Evolutionary conservation across 306 rosid genomes (phyloP).

Genomic region (Lathyrus oleraceus): DNA sequence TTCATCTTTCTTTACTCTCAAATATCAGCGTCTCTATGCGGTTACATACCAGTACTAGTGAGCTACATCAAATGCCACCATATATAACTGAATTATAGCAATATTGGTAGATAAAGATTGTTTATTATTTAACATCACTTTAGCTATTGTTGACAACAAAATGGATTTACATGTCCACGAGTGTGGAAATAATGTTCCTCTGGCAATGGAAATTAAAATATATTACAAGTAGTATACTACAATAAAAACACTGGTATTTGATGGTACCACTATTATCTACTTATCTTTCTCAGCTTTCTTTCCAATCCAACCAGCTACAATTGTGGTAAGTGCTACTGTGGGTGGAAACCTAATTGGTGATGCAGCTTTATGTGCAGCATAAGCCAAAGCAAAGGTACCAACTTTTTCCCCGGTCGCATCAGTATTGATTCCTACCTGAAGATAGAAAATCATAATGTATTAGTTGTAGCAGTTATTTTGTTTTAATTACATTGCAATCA

Average conservation of each 20-base stretch:
- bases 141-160: conserved; percentile 10
- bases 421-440: conserved; percentile 77
- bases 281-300: conserved; percentile 64
- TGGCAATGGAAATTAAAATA: neutral
- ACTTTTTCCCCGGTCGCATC: conserved; percentile 77
- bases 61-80: neutral
- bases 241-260: conserved; percentile 11
- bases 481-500: conserved; percentile 8
- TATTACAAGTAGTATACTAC: conserved; percentile 5
- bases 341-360: conserved; percentile 98
- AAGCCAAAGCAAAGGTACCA: conserved; percentile 90
- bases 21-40: neutral
- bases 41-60: neutral
- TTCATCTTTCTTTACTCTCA: conserved; percentile 2
- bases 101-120: neutral
- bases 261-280: conserved; percentile 33
- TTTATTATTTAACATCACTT: neutral
- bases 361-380: conserved; percentile 96
- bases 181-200: conserved; percentile 10
- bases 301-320: conserved; percentile 89
- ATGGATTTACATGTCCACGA: conserved; percentile 27
- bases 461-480: neutral
- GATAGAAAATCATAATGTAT: neutral
- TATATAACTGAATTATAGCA: neutral
- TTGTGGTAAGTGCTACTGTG: conserved; percentile 89